Percentiles rank a stretch among this genome's conserved stretches.
Conservation (phyloP, 1,284 basidiomycete genomes). For the Trametes pubescens region DNA sequence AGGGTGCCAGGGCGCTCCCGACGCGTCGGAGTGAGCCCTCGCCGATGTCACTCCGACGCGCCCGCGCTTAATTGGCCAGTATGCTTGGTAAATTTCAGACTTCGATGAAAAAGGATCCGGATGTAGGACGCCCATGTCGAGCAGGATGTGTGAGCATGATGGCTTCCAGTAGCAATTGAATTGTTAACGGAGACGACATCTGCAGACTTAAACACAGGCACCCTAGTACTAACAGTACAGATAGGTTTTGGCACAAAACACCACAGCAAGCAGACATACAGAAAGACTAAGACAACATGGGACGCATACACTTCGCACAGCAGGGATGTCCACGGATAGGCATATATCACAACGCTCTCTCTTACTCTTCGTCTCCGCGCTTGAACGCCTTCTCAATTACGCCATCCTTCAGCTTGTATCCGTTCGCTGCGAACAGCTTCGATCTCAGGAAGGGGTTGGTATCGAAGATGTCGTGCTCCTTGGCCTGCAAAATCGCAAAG, state of each 20-base stretch:
- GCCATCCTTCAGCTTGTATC: constrained; percentile 77
- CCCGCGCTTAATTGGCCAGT: no score
- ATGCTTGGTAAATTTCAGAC: no score
- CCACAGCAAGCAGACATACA: background rate
- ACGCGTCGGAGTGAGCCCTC: background rate
- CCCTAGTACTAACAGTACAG: background rate
- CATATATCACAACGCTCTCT: background rate
- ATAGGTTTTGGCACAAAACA: background rate
- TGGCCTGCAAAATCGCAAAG: constrained; percentile 62
- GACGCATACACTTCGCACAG: background rate
- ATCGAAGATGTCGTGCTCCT: constrained; percentile 96
- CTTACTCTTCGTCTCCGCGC: constrained; percentile 30
- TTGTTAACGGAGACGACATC: no score
- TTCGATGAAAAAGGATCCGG: no score
- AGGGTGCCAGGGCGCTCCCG: constrained; percentile 16
- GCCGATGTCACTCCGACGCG: no score
- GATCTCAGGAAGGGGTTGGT: constrained; percentile 86
- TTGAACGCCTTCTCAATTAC: constrained; percentile 75
- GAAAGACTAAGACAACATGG: background rate
- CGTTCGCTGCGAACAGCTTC: constrained; percentile 89
- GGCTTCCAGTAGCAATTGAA: no score
- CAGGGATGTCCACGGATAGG: background rate
- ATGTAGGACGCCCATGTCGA: no score
- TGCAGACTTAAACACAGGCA: no score
- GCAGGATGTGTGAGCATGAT: no score